phyloP scores from a whole-genome alignment of 305 asterid species.

The Solanum aculeatissimum region DNA sequence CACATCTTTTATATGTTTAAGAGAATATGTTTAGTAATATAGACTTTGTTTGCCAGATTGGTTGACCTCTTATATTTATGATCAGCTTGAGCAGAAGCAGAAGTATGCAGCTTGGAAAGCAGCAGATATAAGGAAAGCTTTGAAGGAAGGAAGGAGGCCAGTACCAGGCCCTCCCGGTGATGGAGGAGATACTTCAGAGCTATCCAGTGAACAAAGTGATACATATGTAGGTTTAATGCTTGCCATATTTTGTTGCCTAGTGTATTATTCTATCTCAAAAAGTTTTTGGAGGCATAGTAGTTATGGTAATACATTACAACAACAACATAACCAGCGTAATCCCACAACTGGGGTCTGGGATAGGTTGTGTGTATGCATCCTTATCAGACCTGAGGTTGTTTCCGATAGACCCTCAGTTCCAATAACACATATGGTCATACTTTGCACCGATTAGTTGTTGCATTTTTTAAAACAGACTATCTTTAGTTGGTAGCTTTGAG shows the following conservation, averaged over 20 bases:
- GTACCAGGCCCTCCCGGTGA: slow-evolving; percentile 93
- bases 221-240: slow-evolving; percentile 39
- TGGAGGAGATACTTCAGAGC: slow-evolving; percentile 43
- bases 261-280: background rate
- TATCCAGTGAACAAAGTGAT: slow-evolving; percentile 36
- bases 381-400: background rate
- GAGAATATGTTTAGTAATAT: background rate
- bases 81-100: slow-evolving; percentile 95
- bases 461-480: background rate
- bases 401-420: background rate
- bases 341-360: background rate
- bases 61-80: background rate
- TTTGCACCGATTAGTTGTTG: background rate
- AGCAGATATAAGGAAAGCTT: slow-evolving; percentile 90
- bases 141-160: slow-evolving; percentile 94
- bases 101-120: slow-evolving; percentile 98
- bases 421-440: background rate
- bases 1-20: background rate
- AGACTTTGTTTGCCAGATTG: background rate
- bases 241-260: background rate
- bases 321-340: background rate
- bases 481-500: background rate
- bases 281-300: background rate
- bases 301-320: background rate
- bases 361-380: background rate